Evolutionary conservation across 1,284 basidiomycete species (phyloP).

Genomic region (Trichosporon sp.): DNA sequence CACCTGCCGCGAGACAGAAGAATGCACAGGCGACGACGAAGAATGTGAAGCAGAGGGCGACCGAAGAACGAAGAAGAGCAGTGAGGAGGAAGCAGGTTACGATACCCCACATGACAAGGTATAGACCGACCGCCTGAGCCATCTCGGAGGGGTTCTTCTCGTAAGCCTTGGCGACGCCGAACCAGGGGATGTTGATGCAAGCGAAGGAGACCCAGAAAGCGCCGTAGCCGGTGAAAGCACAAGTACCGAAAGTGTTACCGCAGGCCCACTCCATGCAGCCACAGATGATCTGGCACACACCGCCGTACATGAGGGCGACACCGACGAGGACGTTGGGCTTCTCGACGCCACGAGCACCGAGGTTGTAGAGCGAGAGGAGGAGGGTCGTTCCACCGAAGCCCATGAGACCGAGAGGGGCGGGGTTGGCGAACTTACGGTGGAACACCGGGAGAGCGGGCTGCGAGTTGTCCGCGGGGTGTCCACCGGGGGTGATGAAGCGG

Average conservation of each 20-base stretch:
- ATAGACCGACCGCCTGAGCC: conserved; percentile 56
- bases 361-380: conserved; percentile 59
- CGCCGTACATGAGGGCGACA: conserved; percentile 75
- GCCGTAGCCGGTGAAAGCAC: conserved; percentile 79
- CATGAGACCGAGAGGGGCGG: conserved; percentile 61
- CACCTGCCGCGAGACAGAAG: conserved; percentile 54
- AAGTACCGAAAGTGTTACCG: conserved; percentile 64
- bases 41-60: conserved; percentile 61
- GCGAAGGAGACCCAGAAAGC: conserved; percentile 62
- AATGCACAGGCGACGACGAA: conserved; percentile 66
- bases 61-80: conserved; percentile 24
- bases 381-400: conserved; percentile 61
- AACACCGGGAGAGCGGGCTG: conserved; percentile 54
- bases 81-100: conserved; percentile 29
- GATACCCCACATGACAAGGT: conserved; percentile 54
- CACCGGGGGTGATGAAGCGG: conserved; percentile 49
- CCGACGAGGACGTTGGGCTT: conserved; percentile 76
- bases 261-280: conserved; percentile 69
- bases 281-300: conserved; percentile 68
- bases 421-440: conserved; percentile 60
- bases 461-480: conserved; percentile 53
- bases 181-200: conserved; percentile 46
- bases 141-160: conserved; percentile 60
- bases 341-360: conserved; percentile 52
- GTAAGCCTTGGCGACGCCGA: conserved; percentile 60